Conservation (phyloP, 495 filamentous ascomycete species). For the Hypoxylon subgilvum region DNA sequence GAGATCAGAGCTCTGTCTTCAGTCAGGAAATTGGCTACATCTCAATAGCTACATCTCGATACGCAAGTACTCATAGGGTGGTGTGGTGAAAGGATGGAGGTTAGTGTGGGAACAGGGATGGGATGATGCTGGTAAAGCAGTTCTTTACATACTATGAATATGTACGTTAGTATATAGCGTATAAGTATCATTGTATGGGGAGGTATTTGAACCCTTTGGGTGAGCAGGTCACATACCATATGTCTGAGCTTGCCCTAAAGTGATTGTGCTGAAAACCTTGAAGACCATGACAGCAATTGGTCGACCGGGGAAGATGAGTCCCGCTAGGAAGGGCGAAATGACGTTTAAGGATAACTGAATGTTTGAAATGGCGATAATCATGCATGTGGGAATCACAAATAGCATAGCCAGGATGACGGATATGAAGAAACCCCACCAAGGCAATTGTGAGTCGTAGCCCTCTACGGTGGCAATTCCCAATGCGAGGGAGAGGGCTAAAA, state of each 20-base stretch:
- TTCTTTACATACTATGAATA: slow-evolving; percentile 18
- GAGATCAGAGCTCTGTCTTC: slow-evolving; percentile 49
- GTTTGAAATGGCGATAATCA: slow-evolving; percentile 61
- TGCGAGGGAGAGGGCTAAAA: slow-evolving; percentile 57
- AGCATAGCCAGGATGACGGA: slow-evolving; percentile 55
- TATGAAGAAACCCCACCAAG: slow-evolving; percentile 58
- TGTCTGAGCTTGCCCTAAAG: slow-evolving; percentile 60
- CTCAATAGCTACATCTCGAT: too few species aligned
- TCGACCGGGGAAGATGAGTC: slow-evolving; percentile 65
- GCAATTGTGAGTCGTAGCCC: slow-evolving; percentile 57
- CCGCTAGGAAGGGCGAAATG: slow-evolving; percentile 67
- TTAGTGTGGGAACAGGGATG: not conserved
- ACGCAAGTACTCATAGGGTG: not conserved
- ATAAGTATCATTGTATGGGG: too few species aligned
- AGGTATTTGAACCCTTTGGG: too few species aligned
- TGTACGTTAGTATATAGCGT: slow-evolving; percentile 4
- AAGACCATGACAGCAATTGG: slow-evolving; percentile 72
- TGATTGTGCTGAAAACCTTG: slow-evolving; percentile 67
- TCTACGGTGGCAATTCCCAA: slow-evolving; percentile 59
- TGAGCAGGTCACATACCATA: slow-evolving; percentile 36
- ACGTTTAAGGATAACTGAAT: slow-evolving; percentile 63
- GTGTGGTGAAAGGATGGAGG: not conserved
- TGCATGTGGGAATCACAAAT: slow-evolving; percentile 61
- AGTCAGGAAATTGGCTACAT: slow-evolving; percentile 25
- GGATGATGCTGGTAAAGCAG: not conserved